Conservation (phyloP, 73 alveolate species). For the Paramecium primaurelia region DNA sequence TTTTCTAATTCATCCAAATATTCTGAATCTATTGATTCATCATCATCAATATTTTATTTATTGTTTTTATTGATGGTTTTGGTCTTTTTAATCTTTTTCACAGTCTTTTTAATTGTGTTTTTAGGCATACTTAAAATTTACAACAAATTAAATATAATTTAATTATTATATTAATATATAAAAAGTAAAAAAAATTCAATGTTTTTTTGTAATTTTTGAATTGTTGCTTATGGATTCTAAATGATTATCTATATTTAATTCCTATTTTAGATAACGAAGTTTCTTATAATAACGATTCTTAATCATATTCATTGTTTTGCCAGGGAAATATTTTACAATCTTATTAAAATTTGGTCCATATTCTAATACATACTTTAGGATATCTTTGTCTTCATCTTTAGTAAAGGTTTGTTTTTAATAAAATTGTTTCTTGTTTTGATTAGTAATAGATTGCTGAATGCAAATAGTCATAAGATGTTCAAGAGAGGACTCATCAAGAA, state of each 20-base stretch:
- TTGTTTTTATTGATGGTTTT: neutral
- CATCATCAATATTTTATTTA: neutral
- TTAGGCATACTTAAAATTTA: neutral
- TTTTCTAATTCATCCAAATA: conserved; percentile 15
- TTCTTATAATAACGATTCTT: conserved; percentile 7
- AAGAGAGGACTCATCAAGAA: neutral
- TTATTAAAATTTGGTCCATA: conserved; percentile 15
- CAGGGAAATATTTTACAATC: conserved; percentile 11
- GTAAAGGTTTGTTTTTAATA: neutral
- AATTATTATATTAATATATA: neutral
- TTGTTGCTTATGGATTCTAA: neutral
- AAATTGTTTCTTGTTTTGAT: neutral
- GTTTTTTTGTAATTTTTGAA: neutral
- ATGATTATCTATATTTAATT: neutral
- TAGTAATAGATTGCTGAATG: neutral
- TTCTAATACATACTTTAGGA: neutral
- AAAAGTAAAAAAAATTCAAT: neutral
- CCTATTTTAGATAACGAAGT: neutral
- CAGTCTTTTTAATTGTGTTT: neutral
- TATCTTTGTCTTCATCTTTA: neutral
- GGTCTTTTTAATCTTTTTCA: neutral
- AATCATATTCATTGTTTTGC: conserved; percentile 2
- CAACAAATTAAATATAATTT: conserved; percentile 2
- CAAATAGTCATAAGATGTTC: neutral
- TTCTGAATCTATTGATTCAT: conserved; percentile 3